These are phyloP conservation scores for Rhynchospora breviuscula DNA, from an alignment of 176 grass and related monocot species.

Conservation along the genomic window DNA sequence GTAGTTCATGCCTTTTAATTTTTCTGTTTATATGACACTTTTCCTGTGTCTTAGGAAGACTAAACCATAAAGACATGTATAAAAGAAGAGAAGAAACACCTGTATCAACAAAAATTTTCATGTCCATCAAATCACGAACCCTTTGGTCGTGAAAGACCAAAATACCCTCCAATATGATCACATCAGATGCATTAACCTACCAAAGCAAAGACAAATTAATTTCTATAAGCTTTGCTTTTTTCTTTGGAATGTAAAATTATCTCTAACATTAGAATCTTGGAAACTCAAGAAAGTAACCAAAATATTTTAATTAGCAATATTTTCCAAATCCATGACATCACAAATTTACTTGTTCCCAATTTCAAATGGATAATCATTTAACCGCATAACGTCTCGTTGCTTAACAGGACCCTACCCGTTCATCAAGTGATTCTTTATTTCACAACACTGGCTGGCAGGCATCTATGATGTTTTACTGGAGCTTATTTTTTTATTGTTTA, in stretches of 20 bases:
- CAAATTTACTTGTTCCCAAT: neutral
- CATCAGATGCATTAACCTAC: constrained; percentile 97
- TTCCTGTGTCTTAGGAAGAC: neutral
- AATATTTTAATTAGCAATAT: neutral
- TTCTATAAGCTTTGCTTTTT: neutral
- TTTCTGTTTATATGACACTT: neutral
- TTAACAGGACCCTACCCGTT: too few species aligned
- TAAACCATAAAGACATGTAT: neutral
- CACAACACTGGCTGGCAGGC: too few species aligned
- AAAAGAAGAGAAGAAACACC: constrained; percentile 36
- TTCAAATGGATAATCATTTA: neutral
- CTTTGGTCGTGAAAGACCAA: constrained; percentile 93
- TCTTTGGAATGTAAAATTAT: neutral
- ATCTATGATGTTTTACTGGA: too few species aligned
- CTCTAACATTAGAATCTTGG: neutral
- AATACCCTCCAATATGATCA: constrained; percentile 98
- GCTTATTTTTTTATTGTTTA: neutral
- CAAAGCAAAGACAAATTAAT: constrained; percentile 18
- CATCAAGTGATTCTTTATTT: too few species aligned
- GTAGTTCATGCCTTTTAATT: neutral
- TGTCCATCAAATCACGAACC: constrained; percentile 92
- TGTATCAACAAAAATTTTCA: constrained; percentile 99
- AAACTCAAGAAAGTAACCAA: neutral
- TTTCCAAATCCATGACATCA: neutral
- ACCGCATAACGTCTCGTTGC: neutral